Evolutionary conservation across 495 filamentous ascomycete genomes (phyloP), one percentile per base, ranked within the genome.

Genomic region (Neurospora africana): DNA sequence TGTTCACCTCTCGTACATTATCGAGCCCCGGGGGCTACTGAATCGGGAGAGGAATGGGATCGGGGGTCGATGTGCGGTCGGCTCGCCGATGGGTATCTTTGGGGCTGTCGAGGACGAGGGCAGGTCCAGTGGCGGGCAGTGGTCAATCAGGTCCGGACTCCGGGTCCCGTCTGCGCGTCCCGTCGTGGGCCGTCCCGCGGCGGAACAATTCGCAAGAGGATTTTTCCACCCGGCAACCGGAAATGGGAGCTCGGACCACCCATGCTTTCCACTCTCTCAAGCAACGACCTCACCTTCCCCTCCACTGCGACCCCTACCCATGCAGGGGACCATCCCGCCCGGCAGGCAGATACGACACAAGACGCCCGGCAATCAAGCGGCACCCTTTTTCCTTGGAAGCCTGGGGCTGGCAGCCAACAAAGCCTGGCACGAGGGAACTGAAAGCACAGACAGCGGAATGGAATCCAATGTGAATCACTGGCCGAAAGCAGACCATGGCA

Each of bases 181-280:
- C n/a, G n/a, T 65, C 53, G 53, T 65, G 53, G 53, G 53, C 53
- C 53, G 53, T 65, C 67, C 43, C 47, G 33, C 44, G 41, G 41
- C 75, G 75, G 75, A 78, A 77, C 76, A 77, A 76, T 71, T 69
- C 68, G 69, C 74, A 72, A 44, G 70, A 78, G 53, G 53, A 72
- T 80, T 79, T 80, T 79, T 73, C 77, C 73, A n/a, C 68, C 70
- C 70, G 41, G 40, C 27, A 33, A 65, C 27, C 53, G 53, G 15
- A 33, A 61, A 17, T 30, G 27, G 38, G 61, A 73, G 72, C 68
- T 69, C 69, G 69, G 69, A 39, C 69, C 47, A 67, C 41, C 39
- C 5, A 39, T 30, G 39, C 23, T 19, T 70, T n/a, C 9, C 39
- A 37, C 5, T 13, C 19, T n/a, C n/a, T n/a, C n/a, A 30, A 36